Percentiles rank a stretch among this genome's conserved stretches.
Evolutionary conservation across 176 grass and related monocot genomes (phyloP).

Genomic region (Ampelocalamus luodianensis): DNA sequence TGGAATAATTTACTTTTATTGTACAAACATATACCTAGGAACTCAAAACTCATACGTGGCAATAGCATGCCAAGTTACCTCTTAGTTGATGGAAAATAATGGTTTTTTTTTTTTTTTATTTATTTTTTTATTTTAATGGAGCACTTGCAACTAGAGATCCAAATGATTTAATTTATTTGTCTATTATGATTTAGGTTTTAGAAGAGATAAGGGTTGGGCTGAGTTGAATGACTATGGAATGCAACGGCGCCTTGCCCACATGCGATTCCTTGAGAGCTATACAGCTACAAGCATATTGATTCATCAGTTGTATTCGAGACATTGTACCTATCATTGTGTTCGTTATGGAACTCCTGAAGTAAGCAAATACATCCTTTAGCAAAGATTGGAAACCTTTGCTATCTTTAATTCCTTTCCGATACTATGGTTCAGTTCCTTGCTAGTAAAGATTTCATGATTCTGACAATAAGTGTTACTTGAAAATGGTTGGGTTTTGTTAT

Average conservation of each 20-base stretch:
- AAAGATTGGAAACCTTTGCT: conserved; percentile 23
- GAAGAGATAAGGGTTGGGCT: conserved; percentile 93
- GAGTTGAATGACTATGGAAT: conserved; percentile 94
- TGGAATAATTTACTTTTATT: neutral
- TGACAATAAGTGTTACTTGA: neutral
- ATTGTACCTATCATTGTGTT: conserved; percentile 78
- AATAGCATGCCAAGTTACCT: neutral
- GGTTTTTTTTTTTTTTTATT: conserved; percentile 28
- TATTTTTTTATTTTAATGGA: no score
- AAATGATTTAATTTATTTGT: conserved; percentile 40
- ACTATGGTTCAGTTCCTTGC: neutral
- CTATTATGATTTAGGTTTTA: conserved; percentile 71
- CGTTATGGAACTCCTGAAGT: conserved; percentile 89
- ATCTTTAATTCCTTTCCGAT: neutral
- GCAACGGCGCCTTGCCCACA: conserved; percentile 91
- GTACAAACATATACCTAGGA: neutral
- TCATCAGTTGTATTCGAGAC: conserved; percentile 93
- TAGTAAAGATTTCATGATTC: neutral
- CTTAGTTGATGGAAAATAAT: neutral
- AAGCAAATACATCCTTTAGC: conserved; percentile 52
- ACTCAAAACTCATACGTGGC: neutral
- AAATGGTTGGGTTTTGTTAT: conserved; percentile 21
- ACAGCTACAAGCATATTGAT: conserved; percentile 93
- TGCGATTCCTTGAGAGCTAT: conserved; percentile 95
- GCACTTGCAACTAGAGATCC: conserved; percentile 33